Conservation (phyloP, 495 filamentous ascomycete genomes). For the Tuber magnatum region DNA sequence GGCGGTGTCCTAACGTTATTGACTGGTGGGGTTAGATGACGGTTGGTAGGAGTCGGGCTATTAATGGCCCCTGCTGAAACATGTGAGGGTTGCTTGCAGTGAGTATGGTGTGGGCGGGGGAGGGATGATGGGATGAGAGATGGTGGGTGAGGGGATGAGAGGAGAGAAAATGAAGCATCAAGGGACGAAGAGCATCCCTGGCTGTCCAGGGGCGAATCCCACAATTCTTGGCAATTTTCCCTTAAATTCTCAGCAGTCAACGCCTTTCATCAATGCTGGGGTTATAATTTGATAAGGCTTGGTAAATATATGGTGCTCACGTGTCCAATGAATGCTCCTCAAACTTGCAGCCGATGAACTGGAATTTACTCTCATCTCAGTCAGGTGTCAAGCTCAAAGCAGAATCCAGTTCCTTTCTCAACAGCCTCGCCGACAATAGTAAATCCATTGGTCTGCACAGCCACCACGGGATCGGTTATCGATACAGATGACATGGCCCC, state of each 20-base stretch:
- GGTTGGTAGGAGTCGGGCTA: background rate
- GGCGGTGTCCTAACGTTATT: background rate
- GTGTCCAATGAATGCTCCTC: background rate
- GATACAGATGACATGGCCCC: background rate
- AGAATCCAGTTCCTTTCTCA: background rate
- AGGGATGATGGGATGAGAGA: background rate
- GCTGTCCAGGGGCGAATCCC: background rate
- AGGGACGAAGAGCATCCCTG: background rate
- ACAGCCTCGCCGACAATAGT: background rate
- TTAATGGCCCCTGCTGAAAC: constrained; percentile 3
- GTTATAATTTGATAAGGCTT: background rate
- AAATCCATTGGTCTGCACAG: background rate
- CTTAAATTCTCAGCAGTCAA: background rate
- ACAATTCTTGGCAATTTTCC: background rate
- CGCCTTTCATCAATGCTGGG: background rate
- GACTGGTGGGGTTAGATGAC: background rate
- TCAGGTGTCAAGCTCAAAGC: background rate
- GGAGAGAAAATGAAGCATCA: background rate
- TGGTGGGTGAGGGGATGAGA: background rate
- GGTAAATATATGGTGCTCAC: background rate
- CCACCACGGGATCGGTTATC: background rate
- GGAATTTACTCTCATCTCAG: background rate
- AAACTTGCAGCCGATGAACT: background rate
- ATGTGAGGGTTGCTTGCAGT: background rate
- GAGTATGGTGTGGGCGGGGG: background rate